A percentile compares a stretch with the other conserved stretches of the same genome.
These are phyloP conservation scores for Rhodotorula kratochvilovae DNA, from an alignment of 768 basidiomycete genomes.

Conservation along the genomic window DNA sequence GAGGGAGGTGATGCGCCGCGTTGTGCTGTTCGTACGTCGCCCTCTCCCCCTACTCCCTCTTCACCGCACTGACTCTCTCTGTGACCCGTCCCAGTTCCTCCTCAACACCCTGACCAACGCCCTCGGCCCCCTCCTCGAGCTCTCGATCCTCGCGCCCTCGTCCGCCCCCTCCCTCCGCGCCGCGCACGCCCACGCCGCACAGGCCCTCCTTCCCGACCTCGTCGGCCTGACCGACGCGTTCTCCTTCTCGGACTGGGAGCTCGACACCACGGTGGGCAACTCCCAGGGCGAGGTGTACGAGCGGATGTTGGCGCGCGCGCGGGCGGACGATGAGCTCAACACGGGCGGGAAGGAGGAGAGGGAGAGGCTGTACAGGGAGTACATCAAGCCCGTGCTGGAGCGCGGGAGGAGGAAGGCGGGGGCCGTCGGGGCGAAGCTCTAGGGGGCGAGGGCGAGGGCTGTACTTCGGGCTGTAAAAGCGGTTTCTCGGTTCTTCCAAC, in stretches of 20 bases:
- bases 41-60: neutral
- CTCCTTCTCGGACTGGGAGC: constrained; percentile 68
- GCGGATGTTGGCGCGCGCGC: constrained; percentile 59
- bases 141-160: constrained; percentile 50
- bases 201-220: constrained; percentile 57
- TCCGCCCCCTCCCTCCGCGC: constrained; percentile 4
- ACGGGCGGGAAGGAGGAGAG: constrained; percentile 7
- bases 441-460: too few relatives aligned
- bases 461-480: too few relatives aligned
- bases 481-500: too few relatives aligned
- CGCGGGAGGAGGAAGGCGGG: constrained; percentile 3
- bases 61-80: neutral
- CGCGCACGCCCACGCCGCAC: neutral
- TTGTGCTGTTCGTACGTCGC: constrained; percentile 5
- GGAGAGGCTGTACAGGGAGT: constrained; percentile 14
- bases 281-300: constrained; percentile 65
- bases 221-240: constrained; percentile 70
- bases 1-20: constrained; percentile 38
- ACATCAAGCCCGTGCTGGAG: constrained; percentile 22
- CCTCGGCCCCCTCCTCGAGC: constrained; percentile 60
- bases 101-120: constrained; percentile 58
- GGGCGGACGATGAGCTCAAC: constrained; percentile 34
- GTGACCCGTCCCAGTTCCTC: constrained; percentile 57
- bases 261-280: constrained; percentile 63
- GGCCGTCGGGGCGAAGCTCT: neutral